Conservation (phyloP, 345 rosid species). For the Eucalyptus melliodora region DNA sequence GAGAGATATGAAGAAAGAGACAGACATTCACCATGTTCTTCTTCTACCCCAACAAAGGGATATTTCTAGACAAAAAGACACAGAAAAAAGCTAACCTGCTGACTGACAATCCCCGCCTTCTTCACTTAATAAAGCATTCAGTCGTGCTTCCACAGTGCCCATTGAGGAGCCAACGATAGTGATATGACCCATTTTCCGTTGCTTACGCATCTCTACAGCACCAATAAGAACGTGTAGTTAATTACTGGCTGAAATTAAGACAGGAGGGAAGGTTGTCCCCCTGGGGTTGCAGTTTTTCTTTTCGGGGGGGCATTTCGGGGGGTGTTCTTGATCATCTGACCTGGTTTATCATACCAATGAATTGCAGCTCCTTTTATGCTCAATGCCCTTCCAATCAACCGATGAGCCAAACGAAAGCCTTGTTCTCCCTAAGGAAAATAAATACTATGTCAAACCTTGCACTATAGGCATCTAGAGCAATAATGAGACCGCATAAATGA, state of each 20-base stretch:
- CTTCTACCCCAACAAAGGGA: background rate
- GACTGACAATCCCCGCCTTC: slow-evolving; percentile 19
- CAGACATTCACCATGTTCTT: background rate
- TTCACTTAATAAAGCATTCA: slow-evolving; percentile 42
- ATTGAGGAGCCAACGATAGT: slow-evolving; percentile 69
- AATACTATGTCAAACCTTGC: background rate
- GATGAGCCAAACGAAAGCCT: slow-evolving; percentile 62
- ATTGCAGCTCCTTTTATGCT: slow-evolving; percentile 59
- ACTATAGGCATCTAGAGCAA: background rate
- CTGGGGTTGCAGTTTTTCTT: background rate
- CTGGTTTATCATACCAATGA: slow-evolving; percentile 99
- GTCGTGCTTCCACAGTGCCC: slow-evolving; percentile 46
- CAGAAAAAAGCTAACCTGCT: slow-evolving; percentile 30
- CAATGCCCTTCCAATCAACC: slow-evolving; percentile 57
- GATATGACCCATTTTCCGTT: slow-evolving; percentile 93
- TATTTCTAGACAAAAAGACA: background rate
- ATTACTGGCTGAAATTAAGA: background rate
- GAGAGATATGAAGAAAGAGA: background rate
- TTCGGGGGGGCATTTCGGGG: background rate
- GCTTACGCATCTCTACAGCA: slow-evolving; percentile 73
- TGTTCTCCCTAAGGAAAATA: slow-evolving; percentile 44
- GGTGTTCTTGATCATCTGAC: slow-evolving; percentile 17
- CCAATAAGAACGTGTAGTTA: background rate
- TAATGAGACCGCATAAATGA: background rate
- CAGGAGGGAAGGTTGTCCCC: background rate